These are phyloP conservation scores for Aspergillus niger DNA, from an alignment of 2,329 filamentous ascomycete genomes.

Conservation along the genomic window DNA sequence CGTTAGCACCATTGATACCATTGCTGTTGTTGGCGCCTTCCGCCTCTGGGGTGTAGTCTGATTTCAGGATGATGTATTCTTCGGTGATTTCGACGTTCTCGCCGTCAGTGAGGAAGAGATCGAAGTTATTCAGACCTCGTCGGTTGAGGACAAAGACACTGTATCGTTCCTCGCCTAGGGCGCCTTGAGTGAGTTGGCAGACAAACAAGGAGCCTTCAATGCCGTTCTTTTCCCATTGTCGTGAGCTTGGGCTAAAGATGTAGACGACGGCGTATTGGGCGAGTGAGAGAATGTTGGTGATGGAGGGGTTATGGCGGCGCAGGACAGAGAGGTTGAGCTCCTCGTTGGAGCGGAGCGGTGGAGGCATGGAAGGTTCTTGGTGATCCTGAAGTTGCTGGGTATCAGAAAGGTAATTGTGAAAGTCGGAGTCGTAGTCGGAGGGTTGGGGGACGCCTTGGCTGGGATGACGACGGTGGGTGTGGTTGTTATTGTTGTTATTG, in stretches of 20 bases:
- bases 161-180: constrained; percentile 51
- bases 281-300: constrained; percentile 73
- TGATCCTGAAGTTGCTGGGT: constrained; percentile 27
- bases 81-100: constrained; percentile 66
- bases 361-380: constrained; percentile 37
- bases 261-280: constrained; percentile 88
- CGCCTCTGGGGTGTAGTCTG: constrained; percentile 37
- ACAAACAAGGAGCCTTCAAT: constrained; percentile 89
- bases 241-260: constrained; percentile 66
- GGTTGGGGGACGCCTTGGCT: constrained; percentile 26
- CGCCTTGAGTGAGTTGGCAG: constrained; percentile 60
- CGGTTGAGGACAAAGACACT: constrained; percentile 72
- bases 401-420: constrained; percentile 51
- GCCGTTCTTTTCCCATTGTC: constrained; percentile 80
- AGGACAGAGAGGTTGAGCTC: constrained; percentile 87
- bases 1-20: constrained; percentile 16
- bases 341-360: constrained; percentile 67
- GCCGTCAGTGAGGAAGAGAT: constrained; percentile 60
- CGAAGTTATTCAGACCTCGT: constrained; percentile 69
- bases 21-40: constrained; percentile 5
- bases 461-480: constrained; percentile 19
- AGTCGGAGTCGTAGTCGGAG: constrained; percentile 68
- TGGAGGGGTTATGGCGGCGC: constrained; percentile 74
- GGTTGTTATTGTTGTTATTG: constrained; percentile 20
- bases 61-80: constrained; percentile 62